Evolutionary conservation across 2,329 filamentous ascomycete genomes (phyloP).

Genomic region (Thelonectria discophora): DNA sequence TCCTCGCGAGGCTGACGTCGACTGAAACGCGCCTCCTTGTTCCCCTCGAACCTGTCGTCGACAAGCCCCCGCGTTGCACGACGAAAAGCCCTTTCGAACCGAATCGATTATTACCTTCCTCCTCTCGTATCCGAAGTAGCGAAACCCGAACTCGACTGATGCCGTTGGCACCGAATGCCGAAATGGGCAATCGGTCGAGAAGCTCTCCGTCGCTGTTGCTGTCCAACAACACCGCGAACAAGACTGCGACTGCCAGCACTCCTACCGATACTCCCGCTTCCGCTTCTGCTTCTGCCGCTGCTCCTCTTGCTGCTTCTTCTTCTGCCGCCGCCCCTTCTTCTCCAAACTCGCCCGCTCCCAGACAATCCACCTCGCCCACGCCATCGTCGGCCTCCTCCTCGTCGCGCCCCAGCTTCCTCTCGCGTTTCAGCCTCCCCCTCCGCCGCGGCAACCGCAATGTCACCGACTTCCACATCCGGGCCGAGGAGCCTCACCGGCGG

Average conservation of each 20-base stretch:
- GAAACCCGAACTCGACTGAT: constrained; percentile 33
- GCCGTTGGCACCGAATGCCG: constrained; percentile 41
- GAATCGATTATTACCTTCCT: constrained; percentile 21
- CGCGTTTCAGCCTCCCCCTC: constrained; percentile 61
- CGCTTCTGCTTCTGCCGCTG: constrained; percentile 41
- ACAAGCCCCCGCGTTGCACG: constrained; percentile 25
- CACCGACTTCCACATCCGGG: constrained; percentile 80
- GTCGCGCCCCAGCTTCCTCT: constrained; percentile 55
- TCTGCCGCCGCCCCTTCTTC: constrained; percentile 43
- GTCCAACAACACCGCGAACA: constrained; percentile 54
- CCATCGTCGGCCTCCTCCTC: constrained; percentile 37
- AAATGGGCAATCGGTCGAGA: constrained; percentile 43
- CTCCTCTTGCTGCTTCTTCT: too few relatives aligned
- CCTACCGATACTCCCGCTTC: constrained; percentile 47
- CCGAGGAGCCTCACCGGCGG: constrained; percentile 79
- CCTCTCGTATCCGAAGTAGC: constrained; percentile 23
- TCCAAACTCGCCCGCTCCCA: constrained; percentile 46
- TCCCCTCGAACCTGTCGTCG: constrained; percentile 11
- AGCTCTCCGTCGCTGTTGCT: constrained; percentile 40
- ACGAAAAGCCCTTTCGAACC: background rate
- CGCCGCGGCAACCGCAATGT: constrained; percentile 69
- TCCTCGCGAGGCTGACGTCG: constrained; percentile 17
- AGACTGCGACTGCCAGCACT: constrained; percentile 51
- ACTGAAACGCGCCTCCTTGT: constrained; percentile 29
- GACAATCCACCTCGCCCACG: constrained; percentile 36